phyloP scores from a whole-genome alignment of 306 rosid genomes.

The Glycine latifolia region DNA sequence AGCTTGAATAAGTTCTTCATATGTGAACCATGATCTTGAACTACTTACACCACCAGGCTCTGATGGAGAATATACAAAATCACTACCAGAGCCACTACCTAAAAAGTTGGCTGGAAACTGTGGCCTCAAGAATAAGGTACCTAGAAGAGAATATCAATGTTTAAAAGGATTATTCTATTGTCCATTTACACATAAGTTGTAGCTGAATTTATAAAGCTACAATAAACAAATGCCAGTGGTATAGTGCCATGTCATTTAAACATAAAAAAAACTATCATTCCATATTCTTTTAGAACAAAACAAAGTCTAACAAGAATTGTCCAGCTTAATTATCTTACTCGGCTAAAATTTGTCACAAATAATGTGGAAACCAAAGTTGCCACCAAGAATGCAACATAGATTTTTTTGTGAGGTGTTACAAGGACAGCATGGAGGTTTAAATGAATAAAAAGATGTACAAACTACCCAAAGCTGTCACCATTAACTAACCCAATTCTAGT shows the following conservation, averaged over 20 bases:
- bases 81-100: conserved; percentile 68
- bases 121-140: conserved; percentile 74
- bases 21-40: conserved; percentile 80
- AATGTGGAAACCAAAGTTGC: too few relatives aligned
- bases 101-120: conserved; percentile 63
- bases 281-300: not conserved
- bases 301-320: too few relatives aligned
- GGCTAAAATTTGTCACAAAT: too few relatives aligned
- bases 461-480: too few relatives aligned
- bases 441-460: too few relatives aligned
- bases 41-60: conserved; percentile 74
- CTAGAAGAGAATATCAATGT: conserved; percentile 59
- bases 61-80: conserved; percentile 67
- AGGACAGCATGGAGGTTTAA: too few relatives aligned
- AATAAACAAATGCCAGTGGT: conserved; percentile 24
- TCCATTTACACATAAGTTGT: conserved; percentile 9
- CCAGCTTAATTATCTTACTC: too few relatives aligned
- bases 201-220: not conserved
- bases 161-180: conserved; percentile 29
- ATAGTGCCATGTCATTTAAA: conserved; percentile 18
- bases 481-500: too few relatives aligned
- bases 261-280: not conserved
- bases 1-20: conserved; percentile 86
- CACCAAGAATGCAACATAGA: too few relatives aligned
- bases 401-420: too few relatives aligned